Evolutionary conservation across 306 rosid species (phyloP), one percentile per base, ranked within the genome.

Genomic region (Cucumis hystrix): DNA sequence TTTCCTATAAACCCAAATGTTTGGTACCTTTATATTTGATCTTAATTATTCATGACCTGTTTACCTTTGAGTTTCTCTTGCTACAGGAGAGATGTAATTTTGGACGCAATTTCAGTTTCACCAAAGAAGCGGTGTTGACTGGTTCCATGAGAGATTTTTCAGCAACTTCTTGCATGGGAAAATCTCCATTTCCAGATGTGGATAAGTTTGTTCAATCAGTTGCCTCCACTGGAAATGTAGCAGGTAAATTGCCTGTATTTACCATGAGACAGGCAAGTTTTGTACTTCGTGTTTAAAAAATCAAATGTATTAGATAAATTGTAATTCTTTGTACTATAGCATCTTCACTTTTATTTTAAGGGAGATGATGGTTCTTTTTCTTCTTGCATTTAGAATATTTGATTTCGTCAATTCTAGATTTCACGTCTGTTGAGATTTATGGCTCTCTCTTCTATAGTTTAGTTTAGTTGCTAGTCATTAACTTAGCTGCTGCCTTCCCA

Each of bases 151-250:
- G 79, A 62, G 90, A 87, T 71, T 74, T 79, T 87, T 85, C 96
- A 74, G 58, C 88, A 41, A 76, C 97, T 21, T 94, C 84, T 88
- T 85, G 88, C 43, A 76, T 83, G 81, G 97, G 95, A 47, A 90
- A 82, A 75, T 94, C 98, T 59, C 96, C 98, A 66, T 87, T 91
- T 79, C 95, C 95, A 60, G 85, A 80, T 84, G 80, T 94, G 80
- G 97, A 94, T 76, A 78, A 79, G 64, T 94, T 91, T 86, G 86
- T 90, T 74, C 85, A 87, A 78, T 90, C 87, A 10, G 83, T 88
- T 80, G 93, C 89, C 41, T 82, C 96, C 55, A 79, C 84, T 16
- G 96, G 97, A 75, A 89, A 83, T 78, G 84, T 87, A 74, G 81
- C 90, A 89, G 98, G 98, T 94, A 80, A 20, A 16, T 15, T 30